Conservation (phyloP, 2,329 filamentous ascomycete species). For the Fusarium tricinctum region DNA sequence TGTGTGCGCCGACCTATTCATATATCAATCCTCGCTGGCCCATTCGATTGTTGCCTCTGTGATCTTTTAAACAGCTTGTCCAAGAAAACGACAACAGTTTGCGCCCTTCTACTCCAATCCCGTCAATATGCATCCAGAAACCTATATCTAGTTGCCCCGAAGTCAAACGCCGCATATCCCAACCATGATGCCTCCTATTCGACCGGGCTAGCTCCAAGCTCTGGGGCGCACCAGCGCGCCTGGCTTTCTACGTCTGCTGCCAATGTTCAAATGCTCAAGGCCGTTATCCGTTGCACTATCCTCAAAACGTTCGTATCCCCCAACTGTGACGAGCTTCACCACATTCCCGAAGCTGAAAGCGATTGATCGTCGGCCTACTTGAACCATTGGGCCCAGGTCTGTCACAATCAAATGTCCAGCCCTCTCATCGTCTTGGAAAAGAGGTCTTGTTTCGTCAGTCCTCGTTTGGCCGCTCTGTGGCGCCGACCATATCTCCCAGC, state of each 20-base stretch:
- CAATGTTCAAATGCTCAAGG: slow-evolving; percentile 54
- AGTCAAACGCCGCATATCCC: slow-evolving; percentile 16
- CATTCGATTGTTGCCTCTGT: slow-evolving; percentile 15
- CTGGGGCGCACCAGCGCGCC: slow-evolving; percentile 43
- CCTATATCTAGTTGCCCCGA: slow-evolving; percentile 2
- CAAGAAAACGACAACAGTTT: slow-evolving; percentile 31
- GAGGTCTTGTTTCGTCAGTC: slow-evolving; percentile 61
- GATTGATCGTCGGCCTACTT: slow-evolving; percentile 73
- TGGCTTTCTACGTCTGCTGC: slow-evolving; percentile 57
- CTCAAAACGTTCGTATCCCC: slow-evolving; percentile 73
- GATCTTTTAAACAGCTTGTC: not conserved
- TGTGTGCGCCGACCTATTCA: slow-evolving; percentile 26
- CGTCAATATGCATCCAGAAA: slow-evolving; percentile 20
- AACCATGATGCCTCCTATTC: slow-evolving; percentile 2
- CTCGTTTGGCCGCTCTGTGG: slow-evolving; percentile 61
- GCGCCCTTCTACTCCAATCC: slow-evolving; percentile 43
- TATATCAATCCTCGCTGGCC: slow-evolving; percentile 14
- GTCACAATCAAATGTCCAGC: slow-evolving; percentile 73
- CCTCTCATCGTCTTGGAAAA: slow-evolving; percentile 59
- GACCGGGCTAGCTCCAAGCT: slow-evolving; percentile 42
- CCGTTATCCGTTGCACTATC: slow-evolving; percentile 51
- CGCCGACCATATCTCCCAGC: slow-evolving; percentile 70
- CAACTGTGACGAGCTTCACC: slow-evolving; percentile 78
- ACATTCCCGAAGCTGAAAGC: slow-evolving; percentile 80
- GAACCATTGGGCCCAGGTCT: slow-evolving; percentile 73